These are phyloP conservation scores for Metarhizium humberi DNA, from an alignment of 2,329 filamentous ascomycete genomes.

Conservation along the genomic window DNA sequence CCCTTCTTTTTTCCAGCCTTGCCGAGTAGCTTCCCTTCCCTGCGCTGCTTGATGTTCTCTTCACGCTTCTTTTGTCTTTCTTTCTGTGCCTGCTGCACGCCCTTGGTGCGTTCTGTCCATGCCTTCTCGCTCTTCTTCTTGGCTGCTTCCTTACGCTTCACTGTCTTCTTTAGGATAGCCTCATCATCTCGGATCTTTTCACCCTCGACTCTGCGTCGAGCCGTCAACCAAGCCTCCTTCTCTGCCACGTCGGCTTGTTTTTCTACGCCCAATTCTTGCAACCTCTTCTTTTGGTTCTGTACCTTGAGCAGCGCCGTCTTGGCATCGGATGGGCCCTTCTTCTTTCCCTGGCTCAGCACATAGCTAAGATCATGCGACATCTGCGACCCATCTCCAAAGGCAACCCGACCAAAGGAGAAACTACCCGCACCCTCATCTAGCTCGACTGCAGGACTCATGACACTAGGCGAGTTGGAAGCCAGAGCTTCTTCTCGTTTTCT, in stretches of 20 bases:
- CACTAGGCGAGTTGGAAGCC: conserved; percentile 51
- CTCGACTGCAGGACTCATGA: conserved; percentile 46
- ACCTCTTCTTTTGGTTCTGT: conserved; percentile 75
- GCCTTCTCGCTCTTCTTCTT: conserved; percentile 91
- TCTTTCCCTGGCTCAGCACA: conserved; percentile 44
- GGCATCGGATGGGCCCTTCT: conserved; percentile 75
- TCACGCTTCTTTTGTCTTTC: conserved; percentile 76
- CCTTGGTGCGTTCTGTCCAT: conserved; percentile 66
- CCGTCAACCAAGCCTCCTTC: conserved; percentile 90
- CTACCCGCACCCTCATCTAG: conserved; percentile 47
- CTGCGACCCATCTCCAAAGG: conserved; percentile 77
- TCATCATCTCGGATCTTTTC: conserved; percentile 86
- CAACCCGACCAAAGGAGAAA: conserved; percentile 86
- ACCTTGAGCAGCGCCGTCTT: conserved; percentile 79
- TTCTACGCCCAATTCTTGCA: conserved; percentile 64
- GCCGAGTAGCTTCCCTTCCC: conserved; percentile 59
- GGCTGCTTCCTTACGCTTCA: conserved; percentile 82
- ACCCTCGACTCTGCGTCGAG: conserved; percentile 79
- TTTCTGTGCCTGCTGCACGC: conserved; percentile 66
- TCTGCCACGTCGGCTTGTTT: conserved; percentile 83
- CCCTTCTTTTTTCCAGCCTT: conserved; percentile 51
- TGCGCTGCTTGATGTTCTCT: conserved; percentile 64
- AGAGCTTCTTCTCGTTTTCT: conserved; percentile 53
- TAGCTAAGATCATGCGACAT: conserved; percentile 65
- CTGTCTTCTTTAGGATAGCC: conserved; percentile 78